Conservation (phyloP, 441 rosid species). For the Corymbia citriodora region DNA sequence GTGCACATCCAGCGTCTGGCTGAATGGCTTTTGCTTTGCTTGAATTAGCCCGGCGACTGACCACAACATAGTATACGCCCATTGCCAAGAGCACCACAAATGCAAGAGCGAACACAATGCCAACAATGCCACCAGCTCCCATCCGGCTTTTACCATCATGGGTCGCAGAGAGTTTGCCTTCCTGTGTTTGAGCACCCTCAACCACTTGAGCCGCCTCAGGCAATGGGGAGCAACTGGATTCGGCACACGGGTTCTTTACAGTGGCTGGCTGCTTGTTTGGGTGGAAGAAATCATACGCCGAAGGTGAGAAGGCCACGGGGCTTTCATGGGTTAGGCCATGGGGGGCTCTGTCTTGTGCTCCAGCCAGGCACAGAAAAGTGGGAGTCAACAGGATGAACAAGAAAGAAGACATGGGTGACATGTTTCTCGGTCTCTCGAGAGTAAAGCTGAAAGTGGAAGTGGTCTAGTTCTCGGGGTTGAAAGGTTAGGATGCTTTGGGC, state of each 20-base stretch:
- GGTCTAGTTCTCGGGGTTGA: background rate
- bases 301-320: constrained; percentile 77
- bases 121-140: constrained; percentile 39
- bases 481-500: constrained; percentile 1
- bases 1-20: constrained; percentile 24
- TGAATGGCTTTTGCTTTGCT: constrained; percentile 27
- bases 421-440: constrained; percentile 12
- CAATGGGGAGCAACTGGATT: constrained; percentile 59
- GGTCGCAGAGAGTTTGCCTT: constrained; percentile 27
- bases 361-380: constrained; percentile 21
- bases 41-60: constrained; percentile 25
- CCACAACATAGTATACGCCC: constrained; percentile 27
- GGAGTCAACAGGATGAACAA: constrained; percentile 30
- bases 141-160: constrained; percentile 18
- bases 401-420: constrained; percentile 26
- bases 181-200: constrained; percentile 16
- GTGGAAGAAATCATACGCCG: constrained; percentile 80
- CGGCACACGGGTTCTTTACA: constrained; percentile 22
- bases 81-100: constrained; percentile 31
- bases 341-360: constrained; percentile 81
- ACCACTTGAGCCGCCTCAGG: constrained; percentile 63
- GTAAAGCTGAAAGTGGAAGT: background rate
- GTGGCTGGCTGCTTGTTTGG: constrained; percentile 29
- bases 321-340: constrained; percentile 73
- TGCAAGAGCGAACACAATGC: constrained; percentile 45